Evolutionary conservation across 2,329 filamentous ascomycete genomes (phyloP), one percentile per base, ranked within the genome.

Genomic region (Escovopsis sp.): DNA sequence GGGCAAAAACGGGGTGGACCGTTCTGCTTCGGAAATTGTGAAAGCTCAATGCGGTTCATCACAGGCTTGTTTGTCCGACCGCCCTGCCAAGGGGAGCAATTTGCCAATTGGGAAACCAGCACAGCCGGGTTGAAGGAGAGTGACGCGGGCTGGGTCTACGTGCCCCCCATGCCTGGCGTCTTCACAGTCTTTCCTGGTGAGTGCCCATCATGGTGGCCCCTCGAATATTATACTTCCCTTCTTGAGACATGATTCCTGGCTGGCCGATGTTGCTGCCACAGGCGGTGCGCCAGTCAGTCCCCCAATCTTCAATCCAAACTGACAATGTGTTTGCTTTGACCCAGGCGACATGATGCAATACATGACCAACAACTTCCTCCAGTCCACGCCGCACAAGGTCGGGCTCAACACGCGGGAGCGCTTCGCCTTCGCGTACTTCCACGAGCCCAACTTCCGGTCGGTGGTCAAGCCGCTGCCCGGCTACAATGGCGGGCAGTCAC

Each of bases 291-390:
- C 27, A 5, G 15, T n/a, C 4, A 6, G n/a, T 13, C 27, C 15
- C n/a, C n/a, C 7, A 27, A 4, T 12, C 16, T 9, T n/a, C n/a
- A n/a, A n/a, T n/a, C n/a, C n/a, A n/a, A n/a, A n/a, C n/a, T n/a
- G n/a, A n/a, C n/a, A n/a, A n/a, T n/a, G n/a, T n/a, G n/a, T n/a
- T n/a, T n/a, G n/a, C n/a, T n/a, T n/a, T n/a, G n/a, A n/a, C n/a
- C 12, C 13, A 61, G 63, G 65, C 9, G 63, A 67, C 41, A 68
- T 68, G 59, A 60, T 68, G 59, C 62, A 67, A 39, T 65, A 65
- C 45, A 53, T 68, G 41, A 67, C 64, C 25, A 56, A 57, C 45
- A 57, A 54, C 21, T 52, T 52, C 41, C 54, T 68, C 5, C 61
- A 54, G 4, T 65, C 63, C 2, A 68, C 64, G 0, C 62, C 58